Base-by-base conservation (phyloP, 2,329 filamentous ascomycete genomes). In the Ilyonectria sp. region DNA sequence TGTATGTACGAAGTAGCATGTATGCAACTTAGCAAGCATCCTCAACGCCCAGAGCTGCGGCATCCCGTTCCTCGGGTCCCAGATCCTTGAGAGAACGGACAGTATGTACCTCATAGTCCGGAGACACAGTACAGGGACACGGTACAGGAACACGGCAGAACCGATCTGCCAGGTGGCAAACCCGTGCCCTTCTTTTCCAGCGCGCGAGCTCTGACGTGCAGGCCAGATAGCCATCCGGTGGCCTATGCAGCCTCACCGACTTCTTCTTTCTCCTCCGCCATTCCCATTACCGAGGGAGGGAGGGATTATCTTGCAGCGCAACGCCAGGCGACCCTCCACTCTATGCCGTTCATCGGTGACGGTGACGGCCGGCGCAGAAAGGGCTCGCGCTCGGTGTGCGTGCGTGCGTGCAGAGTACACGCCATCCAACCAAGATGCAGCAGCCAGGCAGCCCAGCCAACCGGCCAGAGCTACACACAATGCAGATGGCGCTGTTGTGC, bases 161-260 rank as follows among this genome's bases (percentile, higher is more conserved):
- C 35, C 35, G 44, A 63, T 56, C 60, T 63, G 43, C 60, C 33
- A 35, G n/a, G 60, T 49, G 60, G 60, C 60, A 52, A 54, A 56
- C 53, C 43, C 46, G 15, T 33, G 26, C 44, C 43, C 49, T 57
- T n/a, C 19, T 35, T n/a, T 33, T 35, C 29, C 35, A 65, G 55
- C 57, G 37, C 40, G 33, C 50, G 26, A 53, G 37, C 26, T 56
- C 58, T 66, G 58, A 66, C 63, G 63, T 66, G 63, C 61, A 64
- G 61, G 46, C 35, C n/a, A 23, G 37, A 50, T 26, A 6, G n/a
- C 47, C 35, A 37, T 31, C 33, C 40, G 7, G 6, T 43, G 40
- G 40, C 15, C 40, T 15, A 43, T 15, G 40, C 63, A 31, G 29
- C 52, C 37, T 60, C 63, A 66, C 63, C 63, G 63, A 66, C 63